Evolutionary conservation across 352 stramenopile species (phyloP), one percentile per base, ranked within the genome.

Genomic region (Phytophthora melonis): DNA sequence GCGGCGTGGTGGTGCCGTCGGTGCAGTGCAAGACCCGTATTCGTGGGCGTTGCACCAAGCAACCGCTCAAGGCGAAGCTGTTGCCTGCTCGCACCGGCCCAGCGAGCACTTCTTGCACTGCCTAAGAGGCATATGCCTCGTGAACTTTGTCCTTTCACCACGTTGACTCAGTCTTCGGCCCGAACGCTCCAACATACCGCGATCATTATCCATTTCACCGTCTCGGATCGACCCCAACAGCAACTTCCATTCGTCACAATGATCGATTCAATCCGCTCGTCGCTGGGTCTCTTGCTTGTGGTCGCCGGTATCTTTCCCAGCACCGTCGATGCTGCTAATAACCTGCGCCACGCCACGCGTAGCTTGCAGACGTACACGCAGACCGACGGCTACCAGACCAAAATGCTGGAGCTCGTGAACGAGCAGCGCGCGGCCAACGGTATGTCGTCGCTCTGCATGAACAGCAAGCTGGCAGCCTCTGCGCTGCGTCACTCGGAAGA

Each of bases 351-450:
- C 34, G 61, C 23, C 14, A 63, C 64, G 11, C 64, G 70, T 18
- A 59, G 18, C 30, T 57, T 77, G 52, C 63, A 72, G 27, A 66
- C 70, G 27, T 77, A 77, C 64, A 73, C 70, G 16, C 70, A 77
- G 45, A 60, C 64, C 4, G 56, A 68, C 58, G 64, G 55, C 9
- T 77, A 73, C 45, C 64, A 71, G 23, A 67, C 55, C 13, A 23
- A 63, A 19, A 75, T 75, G 68, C 63, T 75, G 55, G 47, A 52
- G 55, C 55, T 66, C 52, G 77, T 87, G 39, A 90, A 88, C 58
- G 64, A 66, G 18, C 70, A 87, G 68, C 82, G 82, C 23, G 54
- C 73, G 16, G 77, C 78, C 39, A 50, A 77, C 19, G 75, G 74
- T 0, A 59, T 86, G 13, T 45, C 63, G 14, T 66, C 75, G 5